phyloP scores from a whole-genome alignment of 2,329 filamentous ascomycete species.

The Alternaria brassicae region DNA sequence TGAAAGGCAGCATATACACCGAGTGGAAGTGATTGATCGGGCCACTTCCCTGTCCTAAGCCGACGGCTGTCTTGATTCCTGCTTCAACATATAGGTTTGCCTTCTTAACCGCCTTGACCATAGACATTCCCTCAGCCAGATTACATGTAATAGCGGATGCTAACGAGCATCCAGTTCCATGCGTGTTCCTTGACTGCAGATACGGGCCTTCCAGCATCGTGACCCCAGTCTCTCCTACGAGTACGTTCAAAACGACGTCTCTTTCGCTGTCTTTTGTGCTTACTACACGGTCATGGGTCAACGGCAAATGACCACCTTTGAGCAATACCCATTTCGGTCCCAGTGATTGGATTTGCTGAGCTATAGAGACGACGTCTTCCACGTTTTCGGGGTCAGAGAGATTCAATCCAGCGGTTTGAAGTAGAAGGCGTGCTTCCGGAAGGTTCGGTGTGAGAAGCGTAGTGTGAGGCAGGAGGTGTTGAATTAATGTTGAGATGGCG shows the following conservation, averaged over 20 bases:
- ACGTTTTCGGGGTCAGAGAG: constrained; percentile 62
- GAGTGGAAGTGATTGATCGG: constrained; percentile 84
- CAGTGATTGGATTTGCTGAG: constrained; percentile 68
- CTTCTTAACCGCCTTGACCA: constrained; percentile 68
- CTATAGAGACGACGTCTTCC: constrained; percentile 72
- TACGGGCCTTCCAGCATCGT: constrained; percentile 74
- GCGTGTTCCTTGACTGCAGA: constrained; percentile 78
- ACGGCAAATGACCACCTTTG: constrained; percentile 89
- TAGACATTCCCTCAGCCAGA: constrained; percentile 65
- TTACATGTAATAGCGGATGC: constrained; percentile 85
- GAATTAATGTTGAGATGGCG: constrained; percentile 68
- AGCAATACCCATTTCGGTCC: constrained; percentile 83
- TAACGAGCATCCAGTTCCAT: constrained; percentile 93
- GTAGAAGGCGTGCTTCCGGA: constrained; percentile 73
- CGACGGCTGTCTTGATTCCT: constrained; percentile 70
- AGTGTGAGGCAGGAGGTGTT: constrained; percentile 68
- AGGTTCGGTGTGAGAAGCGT: constrained; percentile 79
- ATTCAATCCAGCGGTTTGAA: constrained; percentile 60
- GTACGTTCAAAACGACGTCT: constrained; percentile 76
- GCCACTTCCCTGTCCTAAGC: constrained; percentile 71
- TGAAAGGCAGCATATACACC: constrained; percentile 70
- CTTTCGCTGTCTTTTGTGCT: constrained; percentile 67
- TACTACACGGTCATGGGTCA: constrained; percentile 67
- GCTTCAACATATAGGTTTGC: constrained; percentile 75
- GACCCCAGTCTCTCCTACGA: constrained; percentile 68